A percentile compares a stretch with the other conserved stretches of the same genome.
These are phyloP conservation scores for Haplosporangium sp. DNA, from an alignment of 371 early-diverging fungal genomes.

Conservation along the genomic window DNA sequence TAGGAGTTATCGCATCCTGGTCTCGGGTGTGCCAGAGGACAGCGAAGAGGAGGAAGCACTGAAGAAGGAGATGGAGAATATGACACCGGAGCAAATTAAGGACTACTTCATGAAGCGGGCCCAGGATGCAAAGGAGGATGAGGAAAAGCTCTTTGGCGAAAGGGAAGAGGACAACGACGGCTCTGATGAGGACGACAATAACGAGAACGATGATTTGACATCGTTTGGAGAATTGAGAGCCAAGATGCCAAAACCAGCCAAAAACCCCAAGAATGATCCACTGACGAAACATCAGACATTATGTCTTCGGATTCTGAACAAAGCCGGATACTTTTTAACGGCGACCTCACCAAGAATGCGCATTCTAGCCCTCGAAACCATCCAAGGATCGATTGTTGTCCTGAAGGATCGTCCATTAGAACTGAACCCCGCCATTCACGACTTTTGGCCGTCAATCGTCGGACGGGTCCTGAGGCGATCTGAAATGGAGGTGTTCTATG, in stretches of 20 bases:
- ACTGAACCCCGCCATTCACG: constrained; percentile 42
- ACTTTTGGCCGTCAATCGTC: constrained; percentile 44
- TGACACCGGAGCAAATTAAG: constrained; percentile 38
- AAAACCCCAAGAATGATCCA: constrained; percentile 20
- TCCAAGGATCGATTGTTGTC: constrained; percentile 31
- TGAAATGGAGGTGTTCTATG: constrained; percentile 41
- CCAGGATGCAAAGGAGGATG: constrained; percentile 28
- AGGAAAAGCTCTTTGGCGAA: constrained; percentile 19
- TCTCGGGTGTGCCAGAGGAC: neutral
- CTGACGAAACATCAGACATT: constrained; percentile 46
- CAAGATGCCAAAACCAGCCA: constrained; percentile 27
- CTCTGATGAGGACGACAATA: neutral
- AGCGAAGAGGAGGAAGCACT: constrained; percentile 8
- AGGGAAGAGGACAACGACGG: constrained; percentile 1
- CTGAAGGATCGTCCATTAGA: constrained; percentile 37
- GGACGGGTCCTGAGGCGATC: constrained; percentile 33
- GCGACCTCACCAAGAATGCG: constrained; percentile 38
- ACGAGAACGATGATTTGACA: constrained; percentile 16
- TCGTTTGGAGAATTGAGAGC: constrained; percentile 28
- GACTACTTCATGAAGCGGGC: constrained; percentile 37
- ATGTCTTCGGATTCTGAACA: constrained; percentile 41
- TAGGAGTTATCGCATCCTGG: constrained; percentile 24
- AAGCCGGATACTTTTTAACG: constrained; percentile 51
- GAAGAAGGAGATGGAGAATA: constrained; percentile 23
- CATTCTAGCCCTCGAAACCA: constrained; percentile 35